Evolutionary conservation across 2,329 filamentous ascomycete genomes (phyloP).

Genomic region (Phialophora macrospora): DNA sequence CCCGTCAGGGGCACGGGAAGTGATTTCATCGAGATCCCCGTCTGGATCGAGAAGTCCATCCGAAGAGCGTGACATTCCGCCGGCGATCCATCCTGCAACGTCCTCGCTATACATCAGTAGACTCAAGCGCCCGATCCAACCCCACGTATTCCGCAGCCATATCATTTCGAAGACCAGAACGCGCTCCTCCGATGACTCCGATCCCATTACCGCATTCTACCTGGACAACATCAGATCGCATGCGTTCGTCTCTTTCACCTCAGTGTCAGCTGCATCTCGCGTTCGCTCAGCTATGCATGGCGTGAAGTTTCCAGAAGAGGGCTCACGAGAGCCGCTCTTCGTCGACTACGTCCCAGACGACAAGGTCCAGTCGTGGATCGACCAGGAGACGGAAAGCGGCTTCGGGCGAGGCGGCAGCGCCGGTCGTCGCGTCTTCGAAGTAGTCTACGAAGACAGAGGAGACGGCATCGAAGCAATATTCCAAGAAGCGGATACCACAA

Average conservation of each 20-base stretch:
- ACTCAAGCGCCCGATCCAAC: constrained; percentile 83
- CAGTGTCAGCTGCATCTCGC: constrained; percentile 71
- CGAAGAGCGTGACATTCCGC: constrained; percentile 52
- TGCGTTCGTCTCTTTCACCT: constrained; percentile 76
- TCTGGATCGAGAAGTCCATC: constrained; percentile 39
- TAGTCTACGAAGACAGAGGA: constrained; percentile 67
- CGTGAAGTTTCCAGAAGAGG: constrained; percentile 83
- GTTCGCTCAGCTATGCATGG: constrained; percentile 78
- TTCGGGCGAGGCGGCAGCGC: constrained; percentile 45
- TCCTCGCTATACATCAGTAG: constrained; percentile 85
- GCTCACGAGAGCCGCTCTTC: constrained; percentile 80
- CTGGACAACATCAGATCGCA: constrained; percentile 87
- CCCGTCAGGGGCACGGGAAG: not conserved
- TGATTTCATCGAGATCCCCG: constrained; percentile 19
- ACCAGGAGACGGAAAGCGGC: constrained; percentile 61
- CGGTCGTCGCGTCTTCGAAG: constrained; percentile 67
- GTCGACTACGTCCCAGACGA: constrained; percentile 87
- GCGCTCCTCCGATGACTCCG: constrained; percentile 55
- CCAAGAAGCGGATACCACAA: constrained; percentile 51
- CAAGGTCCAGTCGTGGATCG: constrained; percentile 74
- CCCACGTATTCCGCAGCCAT: constrained; percentile 68
- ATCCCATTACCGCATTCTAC: constrained; percentile 70
- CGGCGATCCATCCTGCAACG: constrained; percentile 73
- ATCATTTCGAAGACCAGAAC: constrained; percentile 71
- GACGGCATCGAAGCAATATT: constrained; percentile 64